Percentiles rank a stretch among this genome's conserved stretches.
These are phyloP conservation scores for Talaromyces sp. DNA, from an alignment of 2,329 filamentous ascomycete genomes.

Conservation along the genomic window DNA sequence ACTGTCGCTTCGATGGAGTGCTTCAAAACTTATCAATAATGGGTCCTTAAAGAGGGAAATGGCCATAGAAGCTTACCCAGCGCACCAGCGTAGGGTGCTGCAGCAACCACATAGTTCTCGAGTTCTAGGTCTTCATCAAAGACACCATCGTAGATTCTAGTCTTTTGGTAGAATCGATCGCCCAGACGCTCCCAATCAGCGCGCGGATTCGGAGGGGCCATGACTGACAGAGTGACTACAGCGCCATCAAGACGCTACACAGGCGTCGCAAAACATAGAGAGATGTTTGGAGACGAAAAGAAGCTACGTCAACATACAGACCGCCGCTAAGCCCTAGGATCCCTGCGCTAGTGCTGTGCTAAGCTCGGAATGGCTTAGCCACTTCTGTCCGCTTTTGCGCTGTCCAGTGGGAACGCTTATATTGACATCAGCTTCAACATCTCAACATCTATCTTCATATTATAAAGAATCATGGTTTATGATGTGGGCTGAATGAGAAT, in stretches of 20 bases:
- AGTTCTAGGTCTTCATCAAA: constrained; percentile 93
- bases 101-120: constrained; percentile 87
- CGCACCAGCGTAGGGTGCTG: constrained; percentile 89
- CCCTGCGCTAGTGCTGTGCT: background rate
- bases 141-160: constrained; percentile 85
- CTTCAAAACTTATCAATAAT: constrained; percentile 44
- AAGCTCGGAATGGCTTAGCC: background rate
- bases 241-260: constrained; percentile 12
- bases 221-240: background rate
- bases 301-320: constrained; percentile 12
- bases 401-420: constrained; percentile 11
- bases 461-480: background rate
- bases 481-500: background rate
- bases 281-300: background rate
- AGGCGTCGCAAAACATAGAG: background rate
- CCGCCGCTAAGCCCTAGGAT: constrained; percentile 10
- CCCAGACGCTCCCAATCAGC: constrained; percentile 93
- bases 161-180: constrained; percentile 92
- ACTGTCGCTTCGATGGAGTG: constrained; percentile 81
- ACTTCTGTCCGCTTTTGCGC: background rate
- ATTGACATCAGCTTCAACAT: constrained; percentile 7
- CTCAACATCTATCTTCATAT: background rate
- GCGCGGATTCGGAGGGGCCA: constrained; percentile 60
- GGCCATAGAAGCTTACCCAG: constrained; percentile 61
- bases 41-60: background rate